Percentiles rank a stretch among this genome's conserved stretches.
Evolutionary conservation across 805 yeast species (phyloP).

Genomic region (Candida silvicultrix): DNA sequence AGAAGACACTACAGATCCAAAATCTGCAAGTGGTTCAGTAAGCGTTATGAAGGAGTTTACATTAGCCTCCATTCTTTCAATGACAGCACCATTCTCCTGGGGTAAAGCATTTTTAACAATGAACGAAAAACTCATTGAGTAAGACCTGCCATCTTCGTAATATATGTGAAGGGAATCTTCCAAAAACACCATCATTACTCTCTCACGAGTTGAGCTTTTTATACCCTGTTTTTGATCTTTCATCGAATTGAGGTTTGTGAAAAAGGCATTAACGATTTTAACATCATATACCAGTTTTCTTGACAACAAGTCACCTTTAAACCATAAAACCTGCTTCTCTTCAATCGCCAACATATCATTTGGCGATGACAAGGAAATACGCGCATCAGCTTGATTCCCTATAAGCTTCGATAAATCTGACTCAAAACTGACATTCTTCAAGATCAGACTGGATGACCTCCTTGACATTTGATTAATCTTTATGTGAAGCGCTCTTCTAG

Average conservation of each 20-base stretch:
- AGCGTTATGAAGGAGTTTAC: constrained; percentile 47
- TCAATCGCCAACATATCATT: constrained; percentile 31
- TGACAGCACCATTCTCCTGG: constrained; percentile 60
- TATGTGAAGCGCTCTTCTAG: not conserved
- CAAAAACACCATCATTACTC: constrained; percentile 55
- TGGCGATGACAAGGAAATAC: not conserved
- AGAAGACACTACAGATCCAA: constrained; percentile 66
- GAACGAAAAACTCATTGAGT: constrained; percentile 66
- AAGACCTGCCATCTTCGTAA: constrained; percentile 50
- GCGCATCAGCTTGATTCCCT: not conserved
- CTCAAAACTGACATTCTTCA: not conserved
- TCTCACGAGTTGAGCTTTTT: constrained; percentile 8
- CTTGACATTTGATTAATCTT: not conserved
- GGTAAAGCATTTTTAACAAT: constrained; percentile 52
- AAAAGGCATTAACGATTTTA: constrained; percentile 52
- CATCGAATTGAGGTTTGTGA: constrained; percentile 40
- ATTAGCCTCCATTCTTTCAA: constrained; percentile 39
- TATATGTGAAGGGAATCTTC: constrained; percentile 58
- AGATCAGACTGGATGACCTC: not conserved
- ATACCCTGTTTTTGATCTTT: constrained; percentile 12
- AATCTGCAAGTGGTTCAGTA: constrained; percentile 68
- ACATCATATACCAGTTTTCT: constrained; percentile 45
- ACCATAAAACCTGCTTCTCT: constrained; percentile 38
- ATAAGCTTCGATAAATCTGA: not conserved
- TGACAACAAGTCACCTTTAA: constrained; percentile 42